Evolutionary conservation across 352 stramenopile species (phyloP), one percentile per base, ranked within the genome.

Genomic region (Phytophthora tentaculata): DNA sequence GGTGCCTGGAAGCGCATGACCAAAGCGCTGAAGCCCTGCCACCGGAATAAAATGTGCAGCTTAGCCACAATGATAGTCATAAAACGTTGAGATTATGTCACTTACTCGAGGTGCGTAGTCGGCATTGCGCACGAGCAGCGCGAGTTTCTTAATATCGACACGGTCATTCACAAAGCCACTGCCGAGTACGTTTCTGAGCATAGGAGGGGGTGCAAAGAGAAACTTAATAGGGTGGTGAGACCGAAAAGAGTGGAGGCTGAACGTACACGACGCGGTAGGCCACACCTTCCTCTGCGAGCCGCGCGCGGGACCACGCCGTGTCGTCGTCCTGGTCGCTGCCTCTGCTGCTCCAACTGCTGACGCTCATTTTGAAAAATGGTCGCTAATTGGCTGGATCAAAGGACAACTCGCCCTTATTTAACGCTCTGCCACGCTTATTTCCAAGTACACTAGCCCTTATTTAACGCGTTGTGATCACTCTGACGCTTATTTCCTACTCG

Each of bases 121-220:
- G 1, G 85, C 78, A 66, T 93, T 91, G 54, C 85, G 85, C 50
- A 91, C 82, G 29, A 86, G 73, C 56, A 91, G 63, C 39, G 83
- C 85, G 48, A 93, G 76, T 32, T 79, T 71, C 66, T 90, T 79
- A 61, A 89, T 61, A 64, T 93, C 83, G 29, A 93, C 47, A 4
- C 69, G 56, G 23, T 70, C 60, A 24, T 80, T 79, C n/a, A 93
- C 64, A 66, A 76, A 79, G 39, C 83, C 83, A 26, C 88, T 84
- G 4, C 61, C 83, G 14, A 93, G 74, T 17, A 93, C 70, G 50
- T 93, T 93, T 37, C 83, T 93, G 50, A 2, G 41, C 2, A 16
- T 24, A 56, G 13, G 53, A 8, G 10, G 43, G 17, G 23, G 26
- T 5, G 10, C 50, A 47, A 19, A 14, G 51, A 56, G 23, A 68